Base-by-base conservation (phyloP, 768 basidiomycete genomes). In the Lepiota venenata region DNA sequence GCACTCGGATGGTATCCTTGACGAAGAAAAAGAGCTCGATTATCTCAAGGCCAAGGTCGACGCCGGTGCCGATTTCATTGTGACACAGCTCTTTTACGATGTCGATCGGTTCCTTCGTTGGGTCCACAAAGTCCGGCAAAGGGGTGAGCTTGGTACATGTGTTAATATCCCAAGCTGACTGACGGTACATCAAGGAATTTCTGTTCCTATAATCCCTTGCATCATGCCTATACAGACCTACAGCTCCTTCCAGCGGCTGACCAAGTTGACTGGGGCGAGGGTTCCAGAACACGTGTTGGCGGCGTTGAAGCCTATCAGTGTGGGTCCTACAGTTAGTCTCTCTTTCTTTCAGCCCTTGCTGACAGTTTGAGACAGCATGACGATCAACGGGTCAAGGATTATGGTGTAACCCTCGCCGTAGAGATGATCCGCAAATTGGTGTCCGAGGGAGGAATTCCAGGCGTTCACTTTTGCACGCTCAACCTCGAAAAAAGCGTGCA, bases 201-300 rank as follows among this genome's bases (percentile, higher is more conserved):
- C 69, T 0, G 82, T 94, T 1, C 96, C 97, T 0, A 84, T 99
- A 60, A 87, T 99, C 56, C 93, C 97, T 8, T 93, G 95, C 10
- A 84, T 98, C 51, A 97, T 98, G 94, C 96, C 97, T 0, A 93
- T 99, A 52, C 97, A 98, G 65, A 98, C 91, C 20, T 96, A 94
- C 66, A 83, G 88, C 3, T 97, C 97, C 0, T 98, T 99, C 71
- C 75, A 88, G 42, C 85, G 97, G 43, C 75, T 98, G 61, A 91
- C 87, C 18, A 97, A 95, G 67, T 76, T 99, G 41, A 95, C 92
- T 58, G 88, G 89, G 15, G 83, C 86, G 2, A 76, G 76, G 18
- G 85, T 98, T 15, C 96, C 60, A 8, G 32, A 25, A 11, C 43
- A 52, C 29, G 35, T 60, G 4, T 55, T 58, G 27, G 55, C 47